Evolutionary conservation across 2,329 filamentous ascomycete species (phyloP), one percentile per base, ranked within the genome.

Genomic region (Nigrospora sphaerica): DNA sequence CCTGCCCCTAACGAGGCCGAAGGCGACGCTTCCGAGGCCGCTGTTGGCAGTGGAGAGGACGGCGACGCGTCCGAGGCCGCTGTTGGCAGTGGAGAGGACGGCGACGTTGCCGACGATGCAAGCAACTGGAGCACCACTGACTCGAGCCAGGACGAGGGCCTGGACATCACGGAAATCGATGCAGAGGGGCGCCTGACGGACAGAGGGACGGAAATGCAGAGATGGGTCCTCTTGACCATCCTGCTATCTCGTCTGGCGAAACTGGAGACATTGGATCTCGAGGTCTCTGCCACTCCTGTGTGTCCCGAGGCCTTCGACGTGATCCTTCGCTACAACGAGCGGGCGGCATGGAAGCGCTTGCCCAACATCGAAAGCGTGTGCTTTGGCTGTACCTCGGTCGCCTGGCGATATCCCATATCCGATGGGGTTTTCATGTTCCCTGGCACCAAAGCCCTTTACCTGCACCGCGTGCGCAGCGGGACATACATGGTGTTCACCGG

Each of bases 101-200:
- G 16, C 13, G 39, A 18, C 12, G 23, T 16, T 18, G 38, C 34
- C 3, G 42, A 44, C n/a, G 39, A 46, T 10, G 32, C 34, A n/a
- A 36, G 34, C 16, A 17, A 43, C 3, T 49, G 47, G 47, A 42
- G 42, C 19, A 46, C 47, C 17, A 46, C 44, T 6, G 44, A 46
- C 32, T 44, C 44, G 16, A 46, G 47, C 17, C 38, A 49, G 14
- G 43, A 46, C 34, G 39, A 42, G 31, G 17, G 23, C 4, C 28
- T 37, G 11, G 36, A 40, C 13, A 28, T 46, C n/a, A 37, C 40
- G 10, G 37, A 43, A 19, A 19, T 32, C 12, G 43, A 46, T 14
- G 34, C 23, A 12, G 45, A 42, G 35, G 37, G 37, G 1, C 43
- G 39, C 4, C 39, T 46, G 19, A 38, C 47, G n/a, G 23, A 35